Evolutionary conservation across 2,329 filamentous ascomycete genomes (phyloP).

Genomic region (Fusarium oligoseptatum): DNA sequence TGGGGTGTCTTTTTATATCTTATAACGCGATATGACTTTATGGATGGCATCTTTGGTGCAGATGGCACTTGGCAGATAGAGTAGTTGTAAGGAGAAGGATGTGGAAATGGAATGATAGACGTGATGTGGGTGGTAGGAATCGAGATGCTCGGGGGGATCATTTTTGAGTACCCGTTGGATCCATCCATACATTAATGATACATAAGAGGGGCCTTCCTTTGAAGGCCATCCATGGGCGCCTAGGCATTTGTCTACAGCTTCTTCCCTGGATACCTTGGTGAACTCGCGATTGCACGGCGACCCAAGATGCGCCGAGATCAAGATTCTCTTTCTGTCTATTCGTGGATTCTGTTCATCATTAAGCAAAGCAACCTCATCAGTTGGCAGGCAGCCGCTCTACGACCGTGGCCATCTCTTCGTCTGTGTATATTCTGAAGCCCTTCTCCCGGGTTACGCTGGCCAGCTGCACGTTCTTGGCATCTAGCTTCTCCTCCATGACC

Average conservation of each 20-base stretch:
- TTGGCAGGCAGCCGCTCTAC: slow-evolving; percentile 85
- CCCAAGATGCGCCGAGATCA: slow-evolving; percentile 26
- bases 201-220: slow-evolving; percentile 37
- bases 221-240: slow-evolving; percentile 9
- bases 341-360: slow-evolving; percentile 39
- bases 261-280: slow-evolving; percentile 26
- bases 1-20: neutral
- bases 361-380: slow-evolving; percentile 52
- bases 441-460: slow-evolving; percentile 98
- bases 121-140: neutral
- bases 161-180: slow-evolving; percentile 19
- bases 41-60: slow-evolving; percentile 4
- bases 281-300: slow-evolving; percentile 10
- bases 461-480: slow-evolving; percentile 98
- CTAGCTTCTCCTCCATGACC: slow-evolving; percentile 99
- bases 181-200: slow-evolving; percentile 49
- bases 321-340: slow-evolving; percentile 42
- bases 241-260: slow-evolving; percentile 19
- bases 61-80: neutral
- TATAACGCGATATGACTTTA: slow-evolving; percentile 2
- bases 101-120: neutral
- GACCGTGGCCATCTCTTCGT: slow-evolving; percentile 95
- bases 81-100: neutral
- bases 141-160: slow-evolving; percentile 28
- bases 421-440: slow-evolving; percentile 98